Base-by-base conservation (phyloP, 768 basidiomycete species). In the Amanita phalloides region DNA sequence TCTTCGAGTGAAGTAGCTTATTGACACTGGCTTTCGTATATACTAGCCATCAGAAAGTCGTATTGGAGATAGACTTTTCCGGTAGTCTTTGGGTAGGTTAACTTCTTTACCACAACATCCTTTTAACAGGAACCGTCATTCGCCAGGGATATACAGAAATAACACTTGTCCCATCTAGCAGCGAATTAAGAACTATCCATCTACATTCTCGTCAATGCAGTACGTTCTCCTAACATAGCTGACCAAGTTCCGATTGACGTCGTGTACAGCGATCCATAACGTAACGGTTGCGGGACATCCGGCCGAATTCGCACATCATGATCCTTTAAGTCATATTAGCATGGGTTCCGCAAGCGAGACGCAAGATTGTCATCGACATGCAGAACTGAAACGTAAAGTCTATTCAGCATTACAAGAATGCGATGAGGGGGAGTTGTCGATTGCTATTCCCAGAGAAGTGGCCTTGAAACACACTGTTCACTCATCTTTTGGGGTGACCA, bases 41-140 rank as follows among this genome's bases (percentile, higher is more conserved):
- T 82, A 91, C 86, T 83, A 90, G 86, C 70, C 89, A 95, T 70
- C 95, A 97, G 78, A 91, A 91, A 66, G 93, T 96, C 47, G 88
- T 90, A 55, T 72, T 97, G 58, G 91, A 95, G 70, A 82, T 97
- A 55, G 90, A 94, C 73, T 92, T 96, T 66, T 77, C 84, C 6
- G 95, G 95, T 20, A 75, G 75, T 62, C 75, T 93, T 60, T 87
- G 86, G 79, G 93, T 89, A 69, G 57, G 36, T 81, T 20, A 33
- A 21, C 14, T 37, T 46, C n/a, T 43, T 36, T 48, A 39, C 38
- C 42, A 51, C 26, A 47, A 23, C 37, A 49, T 47, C 52, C 48
- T 17, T 35, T 28, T 41, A 13, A 39, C 49, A 50, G 36, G 41
- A 26, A 41, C 48, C 56, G 57, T 66, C 57, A 61, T 62, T 45